Base-by-base conservation (phyloP, 768 basidiomycete species). In the Pleurotus ostreatus region DNA sequence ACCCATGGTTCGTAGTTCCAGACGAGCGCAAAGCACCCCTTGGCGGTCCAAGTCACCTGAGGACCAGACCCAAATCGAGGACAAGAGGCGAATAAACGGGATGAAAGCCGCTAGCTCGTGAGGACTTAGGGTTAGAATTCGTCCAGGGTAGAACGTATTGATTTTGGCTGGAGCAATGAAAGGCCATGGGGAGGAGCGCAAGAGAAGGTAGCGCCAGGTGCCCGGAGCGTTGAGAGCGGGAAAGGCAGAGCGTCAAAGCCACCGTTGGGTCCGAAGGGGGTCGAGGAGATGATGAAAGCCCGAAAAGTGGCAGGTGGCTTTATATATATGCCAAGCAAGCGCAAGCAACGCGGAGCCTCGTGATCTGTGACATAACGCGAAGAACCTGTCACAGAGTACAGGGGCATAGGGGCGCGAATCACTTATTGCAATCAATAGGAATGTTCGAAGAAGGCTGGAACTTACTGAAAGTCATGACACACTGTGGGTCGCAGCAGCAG, bases 101-200 rank as follows among this genome's bases (percentile, higher is more conserved):
- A 46, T 53, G 68, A 66, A 68, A 65, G 48, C 71, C 55, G 55
- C 39, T 60, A 62, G 67, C 70, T 74, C 64, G 64, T 63, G 64
- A 59, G 65, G 63, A 66, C 74, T 77, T 84, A 83, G 81, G 83
- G 83, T 84, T 84, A 83, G 79, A 78, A 74, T 69, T 70, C 80
- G 78, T 78, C 74, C 68, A 71, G 65, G 62, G 66, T 65, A 65
- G 66, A 68, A 71, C 74, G 74, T 76, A 70, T 76, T 72, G 76
- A 68, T 69, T 62, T 78, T 79, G 72, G 70, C 76, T 82, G 80
- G 79, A 76, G 72, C 66, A 70, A 72, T 58, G 59, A 68, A 66
- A 62, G 62, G 64, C 62, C 58, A 56, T 60, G 67, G 75, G 71
- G 61, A 30, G 41, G 64, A 63, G 59, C 41, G 58, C 58, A 55